Evolutionary conservation across 139 green algal genomes (phyloP).

Genomic region (Chlorella sp.): DNA sequence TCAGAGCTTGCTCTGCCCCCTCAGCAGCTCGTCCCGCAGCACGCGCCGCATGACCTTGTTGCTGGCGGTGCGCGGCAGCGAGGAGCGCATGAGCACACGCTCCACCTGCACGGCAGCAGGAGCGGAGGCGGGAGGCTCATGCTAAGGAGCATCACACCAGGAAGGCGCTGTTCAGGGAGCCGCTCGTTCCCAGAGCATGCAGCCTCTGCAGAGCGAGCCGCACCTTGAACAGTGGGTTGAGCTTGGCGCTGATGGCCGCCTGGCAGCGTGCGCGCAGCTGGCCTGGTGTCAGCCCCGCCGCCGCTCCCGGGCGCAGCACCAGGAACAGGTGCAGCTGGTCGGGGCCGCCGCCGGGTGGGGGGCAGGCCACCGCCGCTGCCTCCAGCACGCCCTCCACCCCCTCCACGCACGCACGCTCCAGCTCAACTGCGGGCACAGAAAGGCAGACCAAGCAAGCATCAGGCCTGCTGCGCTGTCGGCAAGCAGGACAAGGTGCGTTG

Average conservation of each 20-base stretch:
- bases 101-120: too few species aligned
- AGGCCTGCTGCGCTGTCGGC: too few species aligned
- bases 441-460: too few species aligned
- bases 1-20: slow-evolving; percentile 35
- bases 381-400: slow-evolving; percentile 61
- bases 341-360: slow-evolving; percentile 79
- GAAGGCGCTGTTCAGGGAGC: too few species aligned
- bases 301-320: slow-evolving; percentile 59
- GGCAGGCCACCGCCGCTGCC: slow-evolving; percentile 83
- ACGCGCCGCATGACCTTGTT: slow-evolving; percentile 94
- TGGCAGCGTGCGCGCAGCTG: slow-evolving; percentile 60
- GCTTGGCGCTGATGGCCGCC: slow-evolving; percentile 68
- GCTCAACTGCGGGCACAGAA: slow-evolving; percentile 68
- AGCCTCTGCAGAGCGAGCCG: background rate
- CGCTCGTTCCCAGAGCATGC: background rate
- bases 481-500: too few species aligned
- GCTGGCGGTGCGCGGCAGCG: slow-evolving; percentile 85
- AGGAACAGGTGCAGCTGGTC: slow-evolving; percentile 88
- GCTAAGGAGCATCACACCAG: too few species aligned
- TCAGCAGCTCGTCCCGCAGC: slow-evolving; percentile 66
- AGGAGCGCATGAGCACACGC: slow-evolving; percentile 58
- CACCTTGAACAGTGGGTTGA: slow-evolving; percentile 96
- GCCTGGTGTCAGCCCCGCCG: background rate
- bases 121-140: too few species aligned
- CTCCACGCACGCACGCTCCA: slow-evolving; percentile 81